A percentile compares a stretch with the other conserved stretches of the same genome.
Evolutionary conservation across 2,329 filamentous ascomycete species (phyloP).

Genomic region (Aureobasidium sp.): DNA sequence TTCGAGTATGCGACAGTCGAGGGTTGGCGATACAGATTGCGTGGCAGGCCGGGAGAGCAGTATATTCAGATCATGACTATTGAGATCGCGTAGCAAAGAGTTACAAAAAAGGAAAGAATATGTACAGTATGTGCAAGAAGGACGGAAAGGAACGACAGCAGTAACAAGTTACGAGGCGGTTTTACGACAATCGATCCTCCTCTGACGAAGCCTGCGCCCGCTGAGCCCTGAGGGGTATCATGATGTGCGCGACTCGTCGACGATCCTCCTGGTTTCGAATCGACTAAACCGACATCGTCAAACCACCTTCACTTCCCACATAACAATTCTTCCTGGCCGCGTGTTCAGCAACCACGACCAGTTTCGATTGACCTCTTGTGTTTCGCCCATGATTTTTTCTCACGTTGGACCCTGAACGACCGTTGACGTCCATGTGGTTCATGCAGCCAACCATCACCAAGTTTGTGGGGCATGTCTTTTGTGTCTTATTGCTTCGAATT

Average conservation of each 20-base stretch:
- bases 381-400: neutral
- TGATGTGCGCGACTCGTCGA: conserved; percentile 4
- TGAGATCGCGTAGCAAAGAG: neutral
- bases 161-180: neutral
- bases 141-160: neutral
- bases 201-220: conserved; percentile 4
- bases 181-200: conserved; percentile 1
- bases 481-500: neutral
- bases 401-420: neutral
- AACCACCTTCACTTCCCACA: neutral
- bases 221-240: conserved; percentile 1
- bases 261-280: conserved; percentile 7
- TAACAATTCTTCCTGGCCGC: neutral
- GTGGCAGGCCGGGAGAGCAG: neutral
- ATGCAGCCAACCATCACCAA: neutral
- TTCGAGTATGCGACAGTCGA: neutral
- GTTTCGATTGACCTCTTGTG: neutral
- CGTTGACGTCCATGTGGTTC: neutral
- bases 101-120: neutral
- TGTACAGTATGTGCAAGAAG: neutral
- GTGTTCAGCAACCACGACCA: neutral
- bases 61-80: neutral
- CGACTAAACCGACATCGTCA: neutral
- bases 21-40: neutral
- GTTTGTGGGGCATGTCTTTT: neutral